Percentiles rank a stretch among this genome's conserved stretches.
Evolutionary conservation across 2,329 filamentous ascomycete species (phyloP).

Genomic region (Ophiosphaerella narmari): DNA sequence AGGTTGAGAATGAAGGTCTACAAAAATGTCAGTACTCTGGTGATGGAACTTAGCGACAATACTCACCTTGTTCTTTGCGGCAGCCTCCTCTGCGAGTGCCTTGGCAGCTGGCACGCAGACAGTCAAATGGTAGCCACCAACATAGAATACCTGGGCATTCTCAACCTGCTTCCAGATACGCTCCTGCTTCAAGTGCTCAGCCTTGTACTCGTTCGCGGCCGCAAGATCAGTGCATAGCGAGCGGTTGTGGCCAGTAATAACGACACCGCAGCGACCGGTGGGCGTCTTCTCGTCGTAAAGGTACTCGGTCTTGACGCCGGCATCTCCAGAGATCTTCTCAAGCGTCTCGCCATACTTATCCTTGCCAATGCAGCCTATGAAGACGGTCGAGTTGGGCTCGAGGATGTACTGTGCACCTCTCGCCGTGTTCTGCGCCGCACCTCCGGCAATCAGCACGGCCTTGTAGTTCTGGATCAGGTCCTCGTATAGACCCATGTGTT

Average conservation of each 20-base stretch:
- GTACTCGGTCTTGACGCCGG: slow-evolving; percentile 92
- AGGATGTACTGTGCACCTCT: slow-evolving; percentile 96
- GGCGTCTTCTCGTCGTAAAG: slow-evolving; percentile 81
- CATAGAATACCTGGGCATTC: slow-evolving; percentile 85
- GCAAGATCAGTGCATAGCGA: slow-evolving; percentile 94
- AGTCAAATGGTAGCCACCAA: slow-evolving; percentile 97
- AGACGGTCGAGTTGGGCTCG: slow-evolving; percentile 84
- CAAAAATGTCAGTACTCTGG: slow-evolving; percentile 4
- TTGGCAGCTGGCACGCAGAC: slow-evolving; percentile 90
- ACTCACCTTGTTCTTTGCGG: slow-evolving; percentile 77
- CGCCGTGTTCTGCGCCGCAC: slow-evolving; percentile 96
- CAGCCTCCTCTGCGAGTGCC: slow-evolving; percentile 89
- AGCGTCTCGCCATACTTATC: slow-evolving; percentile 95
- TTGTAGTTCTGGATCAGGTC: slow-evolving; percentile 91
- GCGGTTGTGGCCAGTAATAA: slow-evolving; percentile 96
- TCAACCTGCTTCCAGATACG: slow-evolving; percentile 92
- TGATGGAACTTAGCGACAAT: slow-evolving; percentile 12
- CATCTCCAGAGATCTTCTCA: slow-evolving; percentile 80
- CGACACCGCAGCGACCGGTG: slow-evolving; percentile 91
- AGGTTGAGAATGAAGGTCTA: slow-evolving; percentile 83
- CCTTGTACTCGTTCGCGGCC: slow-evolving; percentile 94
- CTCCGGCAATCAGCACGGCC: slow-evolving; percentile 92
- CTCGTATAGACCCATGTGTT: slow-evolving; percentile 89
- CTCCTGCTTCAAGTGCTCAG: slow-evolving; percentile 88
- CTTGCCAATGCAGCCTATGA: slow-evolving; percentile 89